Conservation (phyloP, 2,329 filamentous ascomycete species). For the Endoconidiophora laricicola region DNA sequence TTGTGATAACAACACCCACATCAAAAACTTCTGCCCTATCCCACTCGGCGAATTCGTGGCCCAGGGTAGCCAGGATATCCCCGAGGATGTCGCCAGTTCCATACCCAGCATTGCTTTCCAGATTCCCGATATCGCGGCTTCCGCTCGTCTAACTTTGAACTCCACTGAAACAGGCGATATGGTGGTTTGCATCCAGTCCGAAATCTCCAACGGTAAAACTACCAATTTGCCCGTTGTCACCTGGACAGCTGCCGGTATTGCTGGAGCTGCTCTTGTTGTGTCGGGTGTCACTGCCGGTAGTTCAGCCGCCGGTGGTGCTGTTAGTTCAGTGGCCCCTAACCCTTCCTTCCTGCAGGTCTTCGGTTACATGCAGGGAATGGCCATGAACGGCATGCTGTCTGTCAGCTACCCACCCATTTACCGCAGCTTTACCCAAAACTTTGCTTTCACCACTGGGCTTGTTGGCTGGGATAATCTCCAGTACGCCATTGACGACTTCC, state of each 20-base stretch:
- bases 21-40: slow-evolving; percentile 63
- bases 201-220: slow-evolving; percentile 77
- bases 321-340: slow-evolving; percentile 40
- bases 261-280: slow-evolving; percentile 63
- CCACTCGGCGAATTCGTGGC: slow-evolving; percentile 61
- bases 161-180: slow-evolving; percentile 35
- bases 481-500: slow-evolving; percentile 67
- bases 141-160: slow-evolving; percentile 62
- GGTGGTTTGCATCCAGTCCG: slow-evolving; percentile 69
- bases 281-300: slow-evolving; percentile 55
- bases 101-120: slow-evolving; percentile 83
- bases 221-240: slow-evolving; percentile 58
- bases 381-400: slow-evolving; percentile 91
- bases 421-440: slow-evolving; percentile 79
- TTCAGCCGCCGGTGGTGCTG: slow-evolving; percentile 35
- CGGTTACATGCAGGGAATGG: slow-evolving; percentile 83
- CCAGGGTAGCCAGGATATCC: slow-evolving; percentile 53
- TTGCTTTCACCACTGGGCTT: slow-evolving; percentile 76
- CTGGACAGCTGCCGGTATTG: slow-evolving; percentile 70
- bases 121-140: slow-evolving; percentile 76
- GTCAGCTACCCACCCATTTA: slow-evolving; percentile 79
- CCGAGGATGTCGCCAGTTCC: slow-evolving; percentile 49
- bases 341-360: slow-evolving; percentile 77
- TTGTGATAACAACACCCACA: slow-evolving; percentile 49
- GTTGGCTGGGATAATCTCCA: slow-evolving; percentile 73